Evolutionary conservation across 139 green algal species (phyloP).

Genomic region (Volvox africanus): DNA sequence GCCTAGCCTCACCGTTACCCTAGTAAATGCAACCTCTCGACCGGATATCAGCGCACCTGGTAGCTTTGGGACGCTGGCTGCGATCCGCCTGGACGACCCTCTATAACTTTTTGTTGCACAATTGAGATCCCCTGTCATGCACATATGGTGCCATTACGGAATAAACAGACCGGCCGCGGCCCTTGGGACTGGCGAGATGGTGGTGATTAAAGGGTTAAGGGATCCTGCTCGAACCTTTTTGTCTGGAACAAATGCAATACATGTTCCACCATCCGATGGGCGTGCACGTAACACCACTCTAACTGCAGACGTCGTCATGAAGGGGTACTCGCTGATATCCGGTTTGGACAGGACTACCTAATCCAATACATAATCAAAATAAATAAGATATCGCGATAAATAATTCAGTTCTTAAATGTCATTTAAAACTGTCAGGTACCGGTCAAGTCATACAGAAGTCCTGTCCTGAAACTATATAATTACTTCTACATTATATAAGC

Average conservation of each 20-base stretch:
- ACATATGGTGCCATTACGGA: not conserved
- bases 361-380: too few relatives aligned
- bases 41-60: conserved; percentile 30
- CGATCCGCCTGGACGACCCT: conserved; percentile 20
- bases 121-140: conserved; percentile 40
- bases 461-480: too few relatives aligned
- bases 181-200: not conserved
- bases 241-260: conserved; percentile 17
- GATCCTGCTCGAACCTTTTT: conserved; percentile 43
- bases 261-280: conserved; percentile 28
- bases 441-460: too few relatives aligned
- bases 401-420: too few relatives aligned
- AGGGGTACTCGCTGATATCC: not conserved
- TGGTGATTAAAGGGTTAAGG: too few relatives aligned
- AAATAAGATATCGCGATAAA: too few relatives aligned
- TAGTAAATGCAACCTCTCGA: too few relatives aligned
- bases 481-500: too few relatives aligned
- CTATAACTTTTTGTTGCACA: conserved; percentile 33
- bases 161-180: not conserved
- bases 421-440: too few relatives aligned
- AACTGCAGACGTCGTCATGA: conserved; percentile 45
- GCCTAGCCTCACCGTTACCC: too few relatives aligned
- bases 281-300: conserved; percentile 51
- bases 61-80: conserved; percentile 49
- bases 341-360: not conserved